Conservation (phyloP, 805 yeast genomes). For the Ogataea wickerhamii region DNA sequence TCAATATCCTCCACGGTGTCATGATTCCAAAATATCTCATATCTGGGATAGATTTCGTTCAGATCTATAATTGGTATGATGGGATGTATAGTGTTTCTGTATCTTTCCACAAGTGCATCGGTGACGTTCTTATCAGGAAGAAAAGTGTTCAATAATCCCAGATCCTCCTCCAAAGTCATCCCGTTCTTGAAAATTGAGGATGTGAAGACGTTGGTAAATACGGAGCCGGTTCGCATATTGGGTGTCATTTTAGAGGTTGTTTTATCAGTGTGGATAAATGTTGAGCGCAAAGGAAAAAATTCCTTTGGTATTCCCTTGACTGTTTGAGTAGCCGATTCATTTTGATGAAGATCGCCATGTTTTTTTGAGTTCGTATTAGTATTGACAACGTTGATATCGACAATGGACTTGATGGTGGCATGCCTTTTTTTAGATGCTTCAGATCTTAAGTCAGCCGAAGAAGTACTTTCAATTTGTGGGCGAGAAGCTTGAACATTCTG, state of each 20-base stretch:
- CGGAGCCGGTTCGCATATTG: conserved; percentile 17
- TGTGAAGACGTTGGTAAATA: conserved; percentile 27
- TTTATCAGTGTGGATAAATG: background rate
- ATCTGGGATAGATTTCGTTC: conserved; percentile 40
- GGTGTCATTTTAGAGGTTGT: conserved; percentile 11
- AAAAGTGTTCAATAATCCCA: conserved; percentile 32
- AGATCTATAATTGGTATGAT: conserved; percentile 50
- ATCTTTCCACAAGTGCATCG: conserved; percentile 45
- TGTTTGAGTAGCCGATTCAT: too few relatives aligned
- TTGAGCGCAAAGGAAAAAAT: conserved; percentile 6
- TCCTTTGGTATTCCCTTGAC: conserved; percentile 4
- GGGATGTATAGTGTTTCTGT: conserved; percentile 50
- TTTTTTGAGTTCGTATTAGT: too few relatives aligned
- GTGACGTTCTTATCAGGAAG: conserved; percentile 46
- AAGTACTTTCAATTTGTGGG: too few relatives aligned
- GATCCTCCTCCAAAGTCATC: conserved; percentile 23
- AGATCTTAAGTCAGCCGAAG: too few relatives aligned
- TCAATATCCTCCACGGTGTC: conserved; percentile 33
- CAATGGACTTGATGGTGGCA: too few relatives aligned
- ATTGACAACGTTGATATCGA: too few relatives aligned
- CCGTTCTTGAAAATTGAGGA: conserved; percentile 14
- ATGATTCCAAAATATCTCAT: conserved; percentile 47
- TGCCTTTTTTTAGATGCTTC: too few relatives aligned
- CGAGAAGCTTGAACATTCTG: too few relatives aligned
- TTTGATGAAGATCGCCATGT: too few relatives aligned